Evolutionary conservation across 2,329 filamentous ascomycete species (phyloP).

Genomic region (Monosporascus sp.): DNA sequence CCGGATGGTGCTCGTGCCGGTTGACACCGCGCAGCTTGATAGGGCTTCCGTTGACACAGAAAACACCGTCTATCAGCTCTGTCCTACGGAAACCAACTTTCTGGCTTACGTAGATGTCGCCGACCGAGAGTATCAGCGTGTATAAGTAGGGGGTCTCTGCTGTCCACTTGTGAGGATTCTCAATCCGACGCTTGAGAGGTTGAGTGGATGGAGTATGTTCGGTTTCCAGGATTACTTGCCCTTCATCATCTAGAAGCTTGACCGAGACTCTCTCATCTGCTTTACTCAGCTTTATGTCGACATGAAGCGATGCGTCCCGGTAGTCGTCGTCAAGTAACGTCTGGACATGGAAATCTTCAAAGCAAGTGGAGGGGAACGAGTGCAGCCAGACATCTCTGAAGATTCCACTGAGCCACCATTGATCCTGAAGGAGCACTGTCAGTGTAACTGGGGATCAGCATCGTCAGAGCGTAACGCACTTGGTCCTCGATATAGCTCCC

Average conservation of each 20-base stretch:
- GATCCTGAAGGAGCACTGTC: slow-evolving; percentile 38
- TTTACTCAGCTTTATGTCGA: slow-evolving; percentile 41
- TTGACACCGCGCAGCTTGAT: slow-evolving; percentile 65
- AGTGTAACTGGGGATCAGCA: not conserved
- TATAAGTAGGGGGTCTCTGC: slow-evolving; percentile 64
- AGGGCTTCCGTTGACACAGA: slow-evolving; percentile 59
- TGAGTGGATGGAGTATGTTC: not conserved
- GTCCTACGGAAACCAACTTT: slow-evolving; percentile 59
- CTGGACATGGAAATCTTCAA: slow-evolving; percentile 52
- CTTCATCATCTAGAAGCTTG: slow-evolving; percentile 32
- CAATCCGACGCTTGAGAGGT: slow-evolving; percentile 31
- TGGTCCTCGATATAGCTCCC: slow-evolving; percentile 69
- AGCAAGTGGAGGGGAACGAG: slow-evolving; percentile 49
- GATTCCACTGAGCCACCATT: slow-evolving; percentile 65
- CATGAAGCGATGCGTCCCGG: slow-evolving; percentile 44
- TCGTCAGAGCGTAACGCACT: slow-evolving; percentile 15
- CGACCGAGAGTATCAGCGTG: slow-evolving; percentile 35
- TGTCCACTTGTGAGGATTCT: slow-evolving; percentile 59
- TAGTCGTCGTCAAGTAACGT: slow-evolving; percentile 52
- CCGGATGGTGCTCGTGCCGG: slow-evolving; percentile 64
- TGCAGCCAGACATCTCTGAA: slow-evolving; percentile 65
- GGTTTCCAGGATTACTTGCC: slow-evolving; percentile 10
- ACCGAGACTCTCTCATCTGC: slow-evolving; percentile 20
- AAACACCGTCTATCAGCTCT: slow-evolving; percentile 55
- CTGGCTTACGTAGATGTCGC: slow-evolving; percentile 40